phyloP scores from a whole-genome alignment of 208 protist species.

The Phytomonas serpens region DNA sequence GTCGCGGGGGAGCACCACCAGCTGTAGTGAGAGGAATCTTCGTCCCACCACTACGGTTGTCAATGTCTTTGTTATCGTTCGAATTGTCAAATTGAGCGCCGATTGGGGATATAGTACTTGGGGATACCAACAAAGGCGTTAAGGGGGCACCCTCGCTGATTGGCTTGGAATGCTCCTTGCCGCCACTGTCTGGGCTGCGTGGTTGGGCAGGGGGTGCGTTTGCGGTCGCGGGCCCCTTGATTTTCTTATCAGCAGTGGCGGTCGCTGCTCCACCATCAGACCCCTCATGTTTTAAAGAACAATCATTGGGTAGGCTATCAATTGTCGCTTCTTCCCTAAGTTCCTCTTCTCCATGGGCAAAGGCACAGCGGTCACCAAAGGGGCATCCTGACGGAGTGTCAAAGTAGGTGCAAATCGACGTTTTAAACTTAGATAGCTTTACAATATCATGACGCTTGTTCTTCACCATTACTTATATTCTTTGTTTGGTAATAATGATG shows the following conservation, averaged over 20 bases:
- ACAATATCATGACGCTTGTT: slow-evolving; percentile 69
- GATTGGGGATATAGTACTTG: not conserved
- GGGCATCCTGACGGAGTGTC: slow-evolving; percentile 45
- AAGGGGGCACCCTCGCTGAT: not conserved
- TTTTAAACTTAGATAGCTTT: slow-evolving; percentile 82
- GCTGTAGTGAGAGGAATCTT: not conserved
- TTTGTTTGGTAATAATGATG: slow-evolving; percentile 5
- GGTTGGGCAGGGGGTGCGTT: not conserved
- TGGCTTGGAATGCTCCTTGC: not conserved
- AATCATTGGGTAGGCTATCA: slow-evolving; percentile 1
- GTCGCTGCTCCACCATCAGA: not conserved
- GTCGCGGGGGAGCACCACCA: not conserved
- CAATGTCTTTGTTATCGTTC: not conserved
- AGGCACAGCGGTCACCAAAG: slow-evolving; percentile 72
- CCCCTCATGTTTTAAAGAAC: not conserved
- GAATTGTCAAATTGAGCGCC: not conserved
- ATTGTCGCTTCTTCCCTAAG: slow-evolving; percentile 36
- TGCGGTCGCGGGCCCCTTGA: not conserved
- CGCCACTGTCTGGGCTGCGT: not conserved
- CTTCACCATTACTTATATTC: slow-evolving; percentile 32
- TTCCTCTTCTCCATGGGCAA: slow-evolving; percentile 67
- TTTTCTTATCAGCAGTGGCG: not conserved
- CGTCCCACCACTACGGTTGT: not conserved
- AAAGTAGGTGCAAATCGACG: slow-evolving; percentile 73
- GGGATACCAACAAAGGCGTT: not conserved